Percentiles rank a stretch among this genome's conserved stretches.
Evolutionary conservation across 495 filamentous ascomycete genomes (phyloP).

Genomic region (Xylaria scruposa): DNA sequence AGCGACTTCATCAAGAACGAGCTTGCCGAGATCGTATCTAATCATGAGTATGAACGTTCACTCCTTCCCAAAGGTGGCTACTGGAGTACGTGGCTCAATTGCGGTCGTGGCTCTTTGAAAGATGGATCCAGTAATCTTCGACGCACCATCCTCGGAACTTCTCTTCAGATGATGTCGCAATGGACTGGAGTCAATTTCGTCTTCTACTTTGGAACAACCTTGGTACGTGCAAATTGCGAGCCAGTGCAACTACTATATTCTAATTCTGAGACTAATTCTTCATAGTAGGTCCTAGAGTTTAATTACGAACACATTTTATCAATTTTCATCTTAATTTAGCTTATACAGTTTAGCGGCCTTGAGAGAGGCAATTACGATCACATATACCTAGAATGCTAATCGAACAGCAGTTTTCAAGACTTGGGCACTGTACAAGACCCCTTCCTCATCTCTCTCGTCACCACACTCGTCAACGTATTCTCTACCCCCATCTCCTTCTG

Average conservation of each 20-base stretch:
- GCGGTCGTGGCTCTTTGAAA: conserved; percentile 64
- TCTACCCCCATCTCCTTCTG: conserved; percentile 85
- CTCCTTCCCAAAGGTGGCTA: conserved; percentile 68
- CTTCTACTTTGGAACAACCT: conserved; percentile 87
- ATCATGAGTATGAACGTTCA: conserved; percentile 78
- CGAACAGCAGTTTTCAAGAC: conserved; percentile 60
- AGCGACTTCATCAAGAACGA: conserved; percentile 71
- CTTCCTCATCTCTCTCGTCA: conserved; percentile 82
- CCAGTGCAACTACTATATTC: background rate
- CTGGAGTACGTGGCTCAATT: conserved; percentile 71
- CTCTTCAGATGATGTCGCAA: conserved; percentile 70
- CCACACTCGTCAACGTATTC: conserved; percentile 82
- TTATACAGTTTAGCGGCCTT: background rate
- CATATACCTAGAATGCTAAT: background rate
- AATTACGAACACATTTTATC: background rate
- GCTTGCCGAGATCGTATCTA: conserved; percentile 80
- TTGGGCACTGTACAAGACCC: conserved; percentile 73
- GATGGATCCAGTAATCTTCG: conserved; percentile 67
- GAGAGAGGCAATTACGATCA: background rate
- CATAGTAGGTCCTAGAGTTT: conserved; percentile 16
- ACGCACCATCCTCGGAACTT: conserved; percentile 77
- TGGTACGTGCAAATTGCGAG: conserved; percentile 38
- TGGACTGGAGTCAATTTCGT: conserved; percentile 87
- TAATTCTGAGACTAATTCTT: background rate
- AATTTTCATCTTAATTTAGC: background rate